Evolutionary conservation across 352 stramenopile species (phyloP).

Genomic region (Phytophthora fragariae): DNA sequence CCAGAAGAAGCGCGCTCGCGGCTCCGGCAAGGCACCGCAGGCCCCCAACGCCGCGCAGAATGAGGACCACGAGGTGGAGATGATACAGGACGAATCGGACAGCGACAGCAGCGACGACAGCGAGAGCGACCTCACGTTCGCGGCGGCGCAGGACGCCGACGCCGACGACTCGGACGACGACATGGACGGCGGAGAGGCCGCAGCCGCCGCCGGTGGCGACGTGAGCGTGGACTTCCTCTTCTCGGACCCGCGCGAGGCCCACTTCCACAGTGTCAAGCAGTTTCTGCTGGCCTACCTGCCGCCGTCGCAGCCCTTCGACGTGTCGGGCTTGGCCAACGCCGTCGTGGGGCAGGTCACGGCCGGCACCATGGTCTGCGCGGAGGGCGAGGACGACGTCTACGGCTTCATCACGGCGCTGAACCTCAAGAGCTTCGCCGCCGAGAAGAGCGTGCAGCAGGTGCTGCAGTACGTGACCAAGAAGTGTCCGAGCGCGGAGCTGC

Average conservation of each 20-base stretch:
- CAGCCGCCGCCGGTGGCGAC: slow-evolving; percentile 33
- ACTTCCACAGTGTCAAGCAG: slow-evolving; percentile 91
- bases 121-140: slow-evolving; percentile 74
- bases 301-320: slow-evolving; percentile 79
- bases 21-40: slow-evolving; percentile 27
- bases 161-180: slow-evolving; percentile 68
- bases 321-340: slow-evolving; percentile 80
- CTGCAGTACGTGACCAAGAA: slow-evolving; percentile 83
- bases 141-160: slow-evolving; percentile 31
- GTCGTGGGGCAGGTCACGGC: slow-evolving; percentile 77
- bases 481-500: slow-evolving; percentile 55
- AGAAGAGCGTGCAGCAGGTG: slow-evolving; percentile 76
- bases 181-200: slow-evolving; percentile 60
- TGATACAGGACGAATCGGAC: slow-evolving; percentile 60
- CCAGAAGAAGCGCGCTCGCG: slow-evolving; percentile 49
- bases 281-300: slow-evolving; percentile 80
- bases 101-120: slow-evolving; percentile 45
- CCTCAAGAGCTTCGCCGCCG: slow-evolving; percentile 56
- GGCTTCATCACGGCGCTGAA: slow-evolving; percentile 88
- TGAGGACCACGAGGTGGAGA: slow-evolving; percentile 45
- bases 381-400: slow-evolving; percentile 84
- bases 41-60: slow-evolving; percentile 21
- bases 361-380: slow-evolving; percentile 84
- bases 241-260: slow-evolving; percentile 75
- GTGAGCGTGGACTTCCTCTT: slow-evolving; percentile 89